Base-by-base conservation (phyloP, 257 asterid genomes). In the Nicotiana tomentosiformis region DNA sequence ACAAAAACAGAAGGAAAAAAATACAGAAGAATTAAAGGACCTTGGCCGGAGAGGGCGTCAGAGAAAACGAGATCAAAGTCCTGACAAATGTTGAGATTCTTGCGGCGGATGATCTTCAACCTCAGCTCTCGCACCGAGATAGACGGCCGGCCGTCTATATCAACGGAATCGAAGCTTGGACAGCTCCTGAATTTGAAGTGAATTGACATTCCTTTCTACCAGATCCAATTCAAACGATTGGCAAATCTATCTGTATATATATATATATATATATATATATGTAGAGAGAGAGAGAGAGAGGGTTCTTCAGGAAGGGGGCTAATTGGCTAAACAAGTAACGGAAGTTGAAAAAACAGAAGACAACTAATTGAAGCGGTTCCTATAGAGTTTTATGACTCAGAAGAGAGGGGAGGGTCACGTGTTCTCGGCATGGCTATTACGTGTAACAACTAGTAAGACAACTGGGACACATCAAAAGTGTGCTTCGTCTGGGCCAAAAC, bases 171-270 rank as follows among this genome's bases (percentile, higher is more conserved):
- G 78, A 87, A 93, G 86, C 78, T 87, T 37, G 86, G 84, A 61
- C 96, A 88, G 83, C 98, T 95, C 88, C 96, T 88, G 85, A 95
- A 95, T 87, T 90, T 92, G 91, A 89, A 95, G 87, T 90, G 90
- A 83, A 95, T 93, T 66, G 99, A 91, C 98, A 93, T 94, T 64
- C 61, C 61, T 85, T 86, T 20, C 39, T 58, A 39, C 86, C 60
- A 20, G 15, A 53, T 16, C 26, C 60, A 74, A 51, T 74, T 74
- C 26, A 74, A 23, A 20, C 23, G 3, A 69, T 37, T 56, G 17
- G 46, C 84, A 30, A 84, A 60, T 66, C 61, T 61, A 64, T 80
- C 29, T 56, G 66, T 10, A 23, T 39, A 70, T 51, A 5, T 60
- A 0, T 16, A 56, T 10, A 29, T 12, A 67, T 68, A 35, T 10